These are phyloP conservation scores for Leccinellum rugosiceps DNA, from an alignment of 768 basidiomycete genomes.

Conservation along the genomic window DNA sequence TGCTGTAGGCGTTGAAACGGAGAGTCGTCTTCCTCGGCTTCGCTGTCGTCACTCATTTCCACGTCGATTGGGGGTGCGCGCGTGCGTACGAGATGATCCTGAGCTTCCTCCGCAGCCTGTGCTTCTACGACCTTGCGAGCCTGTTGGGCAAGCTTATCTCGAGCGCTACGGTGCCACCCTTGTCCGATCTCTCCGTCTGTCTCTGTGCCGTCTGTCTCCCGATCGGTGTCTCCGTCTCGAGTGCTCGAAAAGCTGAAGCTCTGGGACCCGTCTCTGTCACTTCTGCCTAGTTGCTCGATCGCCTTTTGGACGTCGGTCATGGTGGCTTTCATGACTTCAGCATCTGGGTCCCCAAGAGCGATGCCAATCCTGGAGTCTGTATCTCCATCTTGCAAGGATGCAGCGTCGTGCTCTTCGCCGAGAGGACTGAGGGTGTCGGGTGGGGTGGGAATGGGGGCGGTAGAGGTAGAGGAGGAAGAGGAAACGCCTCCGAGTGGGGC, in stretches of 20 bases:
- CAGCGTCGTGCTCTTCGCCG: constrained; percentile 45
- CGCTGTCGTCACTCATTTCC: constrained; percentile 79
- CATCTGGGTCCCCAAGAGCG: constrained; percentile 21
- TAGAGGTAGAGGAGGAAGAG: constrained; percentile 25
- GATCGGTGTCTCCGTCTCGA: constrained; percentile 48
- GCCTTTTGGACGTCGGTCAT: constrained; percentile 89
- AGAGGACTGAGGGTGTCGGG: constrained; percentile 41
- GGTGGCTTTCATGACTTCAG: constrained; percentile 78
- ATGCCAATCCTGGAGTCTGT: constrained; percentile 27
- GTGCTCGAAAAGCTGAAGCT: constrained; percentile 80
- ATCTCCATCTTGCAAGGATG: constrained; percentile 29
- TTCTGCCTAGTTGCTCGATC: constrained; percentile 77
- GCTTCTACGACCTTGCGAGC: constrained; percentile 59
- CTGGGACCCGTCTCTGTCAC: constrained; percentile 53
- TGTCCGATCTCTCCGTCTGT: constrained; percentile 52
- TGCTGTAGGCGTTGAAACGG: constrained; percentile 34
- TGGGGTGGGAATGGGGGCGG: constrained; percentile 16
- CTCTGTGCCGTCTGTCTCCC: constrained; percentile 47
- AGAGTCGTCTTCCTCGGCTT: constrained; percentile 56
- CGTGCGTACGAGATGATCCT: constrained; percentile 42
- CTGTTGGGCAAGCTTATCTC: constrained; percentile 66
- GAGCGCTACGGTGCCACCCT: constrained; percentile 62
- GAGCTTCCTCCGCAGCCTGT: constrained; percentile 38
- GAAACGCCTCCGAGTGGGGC: constrained; percentile 38
- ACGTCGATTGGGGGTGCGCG: constrained; percentile 65